phyloP scores from a whole-genome alignment of 345 rosid genomes.

The Populus simonii region DNA sequence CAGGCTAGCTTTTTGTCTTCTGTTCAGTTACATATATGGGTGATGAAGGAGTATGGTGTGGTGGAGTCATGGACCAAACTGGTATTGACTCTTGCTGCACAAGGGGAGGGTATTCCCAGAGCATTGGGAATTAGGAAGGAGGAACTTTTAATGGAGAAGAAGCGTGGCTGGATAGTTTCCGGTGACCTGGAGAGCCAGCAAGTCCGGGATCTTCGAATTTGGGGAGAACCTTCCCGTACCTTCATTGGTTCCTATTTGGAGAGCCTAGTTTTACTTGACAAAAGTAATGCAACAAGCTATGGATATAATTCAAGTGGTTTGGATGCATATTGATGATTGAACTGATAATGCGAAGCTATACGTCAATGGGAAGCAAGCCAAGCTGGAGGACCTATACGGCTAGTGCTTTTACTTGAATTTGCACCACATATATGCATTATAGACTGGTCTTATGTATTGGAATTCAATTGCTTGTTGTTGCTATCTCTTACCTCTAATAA shows the following conservation, averaged over 20 bases:
- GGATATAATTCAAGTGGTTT: too few species aligned
- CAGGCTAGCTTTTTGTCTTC: too few species aligned
- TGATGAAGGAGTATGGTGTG: constrained; percentile 5
- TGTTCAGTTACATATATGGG: not conserved
- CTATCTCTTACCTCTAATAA: too few species aligned
- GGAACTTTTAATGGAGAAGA: not conserved
- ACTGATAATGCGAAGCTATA: too few species aligned
- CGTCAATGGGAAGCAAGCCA: too few species aligned
- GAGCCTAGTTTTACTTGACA: not conserved
- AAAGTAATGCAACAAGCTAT: not conserved
- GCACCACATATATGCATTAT: too few species aligned
- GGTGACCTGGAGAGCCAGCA: not conserved
- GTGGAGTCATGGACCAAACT: not conserved
- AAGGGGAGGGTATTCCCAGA: not conserved
- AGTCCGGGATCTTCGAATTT: not conserved
- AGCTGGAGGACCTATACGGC: too few species aligned
- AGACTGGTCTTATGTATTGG: too few species aligned
- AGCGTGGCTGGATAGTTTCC: not conserved
- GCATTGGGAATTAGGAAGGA: not conserved
- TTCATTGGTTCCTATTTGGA: not conserved
- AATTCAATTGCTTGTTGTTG: too few species aligned
- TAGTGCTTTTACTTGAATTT: too few species aligned
- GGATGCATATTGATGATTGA: too few species aligned
- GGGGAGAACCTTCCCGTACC: too few species aligned
- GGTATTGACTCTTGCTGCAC: not conserved